Base-by-base conservation (phyloP, 768 basidiomycete species). In the Pisolithus tinctorius region DNA sequence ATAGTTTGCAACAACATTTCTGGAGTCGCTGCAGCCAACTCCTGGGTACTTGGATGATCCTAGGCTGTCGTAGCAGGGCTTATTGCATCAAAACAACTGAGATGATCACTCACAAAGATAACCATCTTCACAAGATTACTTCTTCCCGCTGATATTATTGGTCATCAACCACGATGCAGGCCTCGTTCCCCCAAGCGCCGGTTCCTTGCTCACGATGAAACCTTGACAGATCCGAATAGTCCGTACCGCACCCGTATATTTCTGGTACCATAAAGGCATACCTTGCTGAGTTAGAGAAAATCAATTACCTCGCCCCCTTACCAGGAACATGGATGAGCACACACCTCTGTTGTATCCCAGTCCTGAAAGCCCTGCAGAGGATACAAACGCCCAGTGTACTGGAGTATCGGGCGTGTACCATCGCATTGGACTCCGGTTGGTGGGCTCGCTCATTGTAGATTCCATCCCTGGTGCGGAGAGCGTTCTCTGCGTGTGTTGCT, bases 391-490 rank as follows among this genome's bases (percentile, higher is more conserved):
- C 20, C 37, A 45, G 17, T n/a, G 49, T 36, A 13, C 50, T 13
- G 62, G 70, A 62, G 64, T 60, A 65, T 71, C 58, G 70, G 55
- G 56, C 38, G 41, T 7, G 52, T 40, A 45, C 49, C 53, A 48
- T 44, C 53, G 52, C 55, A 52, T 62, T 47, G 61, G 58, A 16
- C 50, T 63, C 48, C 60, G 55, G 27, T 69, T 83, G 58, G 68
- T 82, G 53, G 62, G 49, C 47, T 75, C 77, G 4, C 68, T 85
- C 50, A 59, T 81, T 49, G 62, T 74, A 43, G 82, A 83, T 66
- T 82, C 82, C 9, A 66, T 79, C 37, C 83, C 83, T 38, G 80
- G 83, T 79, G 53, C 53, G 75, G 14, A 29, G 45, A 26, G 49
- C 16, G 39, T 39, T 38, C n/a, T 27, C 13, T 27, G 26, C 8